Base-by-base conservation (phyloP, 164 flowering plant species). In the Vitis amurensis region DNA sequence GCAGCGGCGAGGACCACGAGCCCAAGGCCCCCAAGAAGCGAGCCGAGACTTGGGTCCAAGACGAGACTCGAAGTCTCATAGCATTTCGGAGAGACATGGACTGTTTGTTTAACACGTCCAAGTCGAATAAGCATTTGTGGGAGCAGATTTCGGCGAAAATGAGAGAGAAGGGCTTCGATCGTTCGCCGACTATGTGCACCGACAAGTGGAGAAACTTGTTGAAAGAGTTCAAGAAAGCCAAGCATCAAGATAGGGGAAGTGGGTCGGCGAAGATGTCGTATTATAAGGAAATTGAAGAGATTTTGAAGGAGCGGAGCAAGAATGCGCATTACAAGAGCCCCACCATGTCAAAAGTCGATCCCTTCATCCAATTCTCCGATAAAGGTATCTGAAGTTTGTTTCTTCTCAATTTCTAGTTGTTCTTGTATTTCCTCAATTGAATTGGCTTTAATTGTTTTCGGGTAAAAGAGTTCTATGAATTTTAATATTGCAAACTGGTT, bases 121-220 rank as follows among this genome's bases (percentile, higher is more conserved):
- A 92, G 71, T 92, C 97, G 11, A 92, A 92, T 73, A 89, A 87
- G 80, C 98, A 91, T 67, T 72, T 93, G 64, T 93, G 98, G 98
- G 98, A 93, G 66, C 92, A 90, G 81, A 93, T 93, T 60, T 90
- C 95, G 9, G 67, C 82, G 3, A 93, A 91, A 80, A 93, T 93
- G 97, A 85, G 92, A 62, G 95, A 86, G 10, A 87, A 85, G 44
- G 95, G 98, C 16, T 93, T 91, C 49, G 98, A 93, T 70, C 75
- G 98, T 9, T 88, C 94, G 0, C 91, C 97, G 0, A 90, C 92
- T 9, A 92, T 92, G 97, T 92, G 97, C 57, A 93, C 98, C 16
- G 98, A 93, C 76, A 93, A 93, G 82, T 93, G 98, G 98, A 86
- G 98, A 86, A 93, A 93, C 67, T 71, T 93, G 71, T 68, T 94